Conservation (phyloP, 23 red algal species). For the Cyanidioschyzon merolae region DNA sequence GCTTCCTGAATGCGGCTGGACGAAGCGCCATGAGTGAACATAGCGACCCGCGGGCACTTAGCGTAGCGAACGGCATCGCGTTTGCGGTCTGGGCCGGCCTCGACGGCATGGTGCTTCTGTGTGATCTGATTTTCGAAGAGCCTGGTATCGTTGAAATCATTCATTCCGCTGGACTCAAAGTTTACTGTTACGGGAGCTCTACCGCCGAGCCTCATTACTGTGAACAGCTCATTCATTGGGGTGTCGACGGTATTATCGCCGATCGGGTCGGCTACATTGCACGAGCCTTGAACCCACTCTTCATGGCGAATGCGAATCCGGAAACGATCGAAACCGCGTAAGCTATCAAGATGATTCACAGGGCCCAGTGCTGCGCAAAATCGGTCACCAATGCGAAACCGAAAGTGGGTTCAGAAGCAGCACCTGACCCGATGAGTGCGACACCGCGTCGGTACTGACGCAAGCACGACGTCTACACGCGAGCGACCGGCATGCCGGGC, state of each 20-base stretch:
- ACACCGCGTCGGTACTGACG: too few species aligned
- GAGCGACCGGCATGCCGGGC: too few species aligned
- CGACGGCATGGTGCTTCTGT: slow-evolving; percentile 63
- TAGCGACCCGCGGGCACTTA: slow-evolving; percentile 47
- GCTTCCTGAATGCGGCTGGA: slow-evolving; percentile 50
- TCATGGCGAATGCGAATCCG: neutral
- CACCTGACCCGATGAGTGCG: too few species aligned
- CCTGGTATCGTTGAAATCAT: slow-evolving; percentile 20
- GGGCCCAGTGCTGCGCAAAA: too few species aligned
- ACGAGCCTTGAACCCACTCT: neutral
- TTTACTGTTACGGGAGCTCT: slow-evolving; percentile 54
- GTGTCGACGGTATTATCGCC: slow-evolving; percentile 78
- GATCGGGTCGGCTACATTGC: slow-evolving; percentile 46
- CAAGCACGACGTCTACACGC: too few species aligned
- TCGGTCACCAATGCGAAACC: too few species aligned
- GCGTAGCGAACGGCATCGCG: slow-evolving; percentile 34
- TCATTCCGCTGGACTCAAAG: slow-evolving; percentile 27
- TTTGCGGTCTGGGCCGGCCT: slow-evolving; percentile 40
- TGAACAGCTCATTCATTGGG: slow-evolving; percentile 36
- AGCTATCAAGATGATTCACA: too few species aligned
- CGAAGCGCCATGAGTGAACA: slow-evolving; percentile 53
- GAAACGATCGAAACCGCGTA: neutral
- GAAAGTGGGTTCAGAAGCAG: too few species aligned
- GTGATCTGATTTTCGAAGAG: slow-evolving; percentile 48
- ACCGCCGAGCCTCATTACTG: slow-evolving; percentile 29